Base-by-base conservation (phyloP, 2,329 filamentous ascomycete species). In the Akanthomyces muscarius region DNA sequence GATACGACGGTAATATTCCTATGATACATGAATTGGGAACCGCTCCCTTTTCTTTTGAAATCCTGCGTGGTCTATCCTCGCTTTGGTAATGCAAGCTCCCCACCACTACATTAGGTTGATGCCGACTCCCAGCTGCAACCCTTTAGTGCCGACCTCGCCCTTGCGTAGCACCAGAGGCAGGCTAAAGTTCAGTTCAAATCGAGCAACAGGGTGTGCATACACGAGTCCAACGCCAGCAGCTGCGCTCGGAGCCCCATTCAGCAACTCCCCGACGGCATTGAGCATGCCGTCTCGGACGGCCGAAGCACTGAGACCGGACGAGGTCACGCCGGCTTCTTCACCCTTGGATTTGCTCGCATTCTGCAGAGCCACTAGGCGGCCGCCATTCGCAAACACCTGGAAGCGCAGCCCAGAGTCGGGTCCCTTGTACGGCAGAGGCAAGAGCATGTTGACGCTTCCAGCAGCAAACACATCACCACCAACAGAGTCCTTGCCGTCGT, bases 131-230 rank as follows among this genome's bases (percentile, higher is more conserved):
- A 99, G 88, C 74, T 95, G 92, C 66, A 99, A 73, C 1, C 95
- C 95, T 78, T 99, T 99, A 62, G 94, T 86, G 18, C 87, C 89
- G 69, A 95, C 89, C 77, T 99, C 95, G 42, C 92, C 92, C 66
- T 84, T 88, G 64, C 95, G 84, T 71, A 92, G 75, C 21, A 94
- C 88, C 64, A 99, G 75, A 1, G 95, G 95, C 68, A 99, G 75
- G 69, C 90, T 92, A 74, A 99, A 97, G 77, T 99, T 99, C 68
- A 99, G 81, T 79, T 99, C 95, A 67, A 99, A 97, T 62, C 95
- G 81, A 13, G 95, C 95, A 23, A 94, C 89, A 0, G 93, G 93
- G 71, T 98, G 94, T 4, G 93, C 95, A 73, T 99, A 99, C 1
- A 99, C 93, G 25, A 99, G 79, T 0, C 95, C 95, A 14, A 97